Base-by-base conservation (phyloP, 495 filamentous ascomycete species). In the Hypoxylon fragiforme region DNA sequence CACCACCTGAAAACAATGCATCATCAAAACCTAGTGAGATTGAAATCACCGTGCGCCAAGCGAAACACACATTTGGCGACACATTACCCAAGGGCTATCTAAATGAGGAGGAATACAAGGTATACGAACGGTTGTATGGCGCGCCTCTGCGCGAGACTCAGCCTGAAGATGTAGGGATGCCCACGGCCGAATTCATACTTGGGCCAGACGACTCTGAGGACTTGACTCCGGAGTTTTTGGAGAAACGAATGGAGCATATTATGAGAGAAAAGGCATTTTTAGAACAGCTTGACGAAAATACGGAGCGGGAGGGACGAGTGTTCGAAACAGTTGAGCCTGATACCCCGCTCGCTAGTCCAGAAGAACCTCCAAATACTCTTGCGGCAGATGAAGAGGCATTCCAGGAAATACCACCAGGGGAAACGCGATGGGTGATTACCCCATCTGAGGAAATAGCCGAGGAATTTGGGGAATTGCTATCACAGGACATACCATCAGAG, bases 41-140 rank as follows among this genome's bases (percentile, higher is more conserved):
- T 51, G 88, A 91, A 61, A 72, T 71, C 1, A 76, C 86, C 41
- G 89, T 90, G 41, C 82, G 84, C 18, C 69, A 80, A 38, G 85
- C 91, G 15, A 79, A 86, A 58, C 83, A 87, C 56, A 75, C 79
- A 8, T 95, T 89, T 68, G 89, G 92, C 34, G 83, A 94, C 57
- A 83, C 76, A 1, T 70, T 97, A 7, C 94, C 94, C 0, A 78
- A 84, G n/a, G 85, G 80, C 12, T 80, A 87, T 48, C 67, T 98
- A 36, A 79, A 81, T 12, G 75, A 77, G 3, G 77, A 85, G 21
- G 92, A 95, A 65, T 85, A 87, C 37, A 70, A 72, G 32, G 63
- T 96, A 1, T 97, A 96, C 64, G 84, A 86, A 49, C 79, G 90
- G 50, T 71, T 96, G 7, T 97, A 91, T 70, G 94, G 92, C 1